Percentiles rank a stretch among this genome's conserved stretches.
Conservation (phyloP, 2,329 filamentous ascomycete species). For the Paradendryphiella salina region DNA sequence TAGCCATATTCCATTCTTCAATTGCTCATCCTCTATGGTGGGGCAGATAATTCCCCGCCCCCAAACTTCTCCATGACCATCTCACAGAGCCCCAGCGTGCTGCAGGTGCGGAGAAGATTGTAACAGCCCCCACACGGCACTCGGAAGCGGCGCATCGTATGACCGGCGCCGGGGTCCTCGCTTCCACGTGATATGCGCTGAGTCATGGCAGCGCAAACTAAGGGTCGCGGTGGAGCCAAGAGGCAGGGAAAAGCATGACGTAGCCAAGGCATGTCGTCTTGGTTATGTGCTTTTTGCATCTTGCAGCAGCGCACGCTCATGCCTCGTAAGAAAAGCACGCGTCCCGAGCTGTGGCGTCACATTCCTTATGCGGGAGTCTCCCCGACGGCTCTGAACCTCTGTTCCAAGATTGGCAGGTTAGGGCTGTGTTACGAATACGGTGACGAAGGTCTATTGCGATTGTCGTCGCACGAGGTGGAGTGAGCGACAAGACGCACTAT, state of each 20-base stretch:
- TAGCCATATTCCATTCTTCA: slow-evolving; percentile 11
- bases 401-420: not conserved
- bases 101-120: slow-evolving; percentile 22
- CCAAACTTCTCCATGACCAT: slow-evolving; percentile 15
- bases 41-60: slow-evolving; percentile 19
- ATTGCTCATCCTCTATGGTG: slow-evolving; percentile 15
- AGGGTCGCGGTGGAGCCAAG: not conserved
- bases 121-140: slow-evolving; percentile 20
- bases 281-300: not conserved
- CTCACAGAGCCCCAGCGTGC: slow-evolving; percentile 1
- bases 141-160: slow-evolving; percentile 15
- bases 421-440: slow-evolving; percentile 2
- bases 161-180: not conserved
- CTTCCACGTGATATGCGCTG: slow-evolving; percentile 9
- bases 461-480: not conserved
- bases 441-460: slow-evolving; percentile 4
- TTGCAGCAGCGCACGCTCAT: not conserved
- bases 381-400: not conserved
- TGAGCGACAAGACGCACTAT: not conserved
- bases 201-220: slow-evolving; percentile 1
- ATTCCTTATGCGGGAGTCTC: not conserved
- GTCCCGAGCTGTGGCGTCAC: not conserved
- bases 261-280: not conserved
- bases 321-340: not conserved
- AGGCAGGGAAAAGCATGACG: slow-evolving; percentile 2